A percentile compares a stretch with the other conserved stretches of the same genome.
These are phyloP conservation scores for Pleoardoris graminearum DNA, from an alignment of 2,329 filamentous ascomycete genomes.

Conservation along the genomic window DNA sequence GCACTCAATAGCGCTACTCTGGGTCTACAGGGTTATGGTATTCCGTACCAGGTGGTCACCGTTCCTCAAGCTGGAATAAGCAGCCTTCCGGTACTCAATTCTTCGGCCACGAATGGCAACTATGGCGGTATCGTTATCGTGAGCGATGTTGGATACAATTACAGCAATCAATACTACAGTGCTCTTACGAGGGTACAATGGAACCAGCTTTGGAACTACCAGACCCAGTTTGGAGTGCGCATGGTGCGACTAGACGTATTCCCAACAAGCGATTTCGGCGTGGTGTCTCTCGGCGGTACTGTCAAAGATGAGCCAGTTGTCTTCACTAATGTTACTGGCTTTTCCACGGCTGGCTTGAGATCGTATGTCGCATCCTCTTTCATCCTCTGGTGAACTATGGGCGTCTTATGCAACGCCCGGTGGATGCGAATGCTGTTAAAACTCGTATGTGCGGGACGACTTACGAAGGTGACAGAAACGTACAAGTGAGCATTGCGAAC, in stretches of 20 bases:
- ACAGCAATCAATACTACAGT: conserved; percentile 54
- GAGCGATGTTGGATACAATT: conserved; percentile 60
- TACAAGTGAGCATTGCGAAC: conserved; percentile 35
- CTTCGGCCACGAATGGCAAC: conserved; percentile 55
- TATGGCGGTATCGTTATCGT: conserved; percentile 63
- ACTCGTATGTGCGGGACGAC: conserved; percentile 14
- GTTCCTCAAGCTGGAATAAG: conserved; percentile 58
- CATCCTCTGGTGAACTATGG: not conserved
- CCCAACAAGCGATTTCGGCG: conserved; percentile 57
- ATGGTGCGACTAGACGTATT: conserved; percentile 65
- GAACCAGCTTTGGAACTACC: conserved; percentile 60
- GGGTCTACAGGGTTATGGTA: conserved; percentile 64
- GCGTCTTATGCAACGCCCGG: conserved; percentile 1
- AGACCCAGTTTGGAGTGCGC: conserved; percentile 60
- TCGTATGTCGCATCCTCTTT: conserved; percentile 30
- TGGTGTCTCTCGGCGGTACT: conserved; percentile 39
- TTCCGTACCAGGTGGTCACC: conserved; percentile 59
- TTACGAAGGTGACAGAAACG: conserved; percentile 26
- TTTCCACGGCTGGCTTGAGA: conserved; percentile 59
- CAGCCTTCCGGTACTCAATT: conserved; percentile 57
- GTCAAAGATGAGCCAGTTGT: conserved; percentile 47
- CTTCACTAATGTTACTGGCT: conserved; percentile 58
- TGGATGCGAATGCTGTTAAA: conserved; percentile 10
- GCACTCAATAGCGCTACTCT: conserved; percentile 56
- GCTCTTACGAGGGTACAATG: conserved; percentile 61